phyloP scores from a whole-genome alignment of 2,329 filamentous ascomycete genomes.

The Claviceps arundinis region DNA sequence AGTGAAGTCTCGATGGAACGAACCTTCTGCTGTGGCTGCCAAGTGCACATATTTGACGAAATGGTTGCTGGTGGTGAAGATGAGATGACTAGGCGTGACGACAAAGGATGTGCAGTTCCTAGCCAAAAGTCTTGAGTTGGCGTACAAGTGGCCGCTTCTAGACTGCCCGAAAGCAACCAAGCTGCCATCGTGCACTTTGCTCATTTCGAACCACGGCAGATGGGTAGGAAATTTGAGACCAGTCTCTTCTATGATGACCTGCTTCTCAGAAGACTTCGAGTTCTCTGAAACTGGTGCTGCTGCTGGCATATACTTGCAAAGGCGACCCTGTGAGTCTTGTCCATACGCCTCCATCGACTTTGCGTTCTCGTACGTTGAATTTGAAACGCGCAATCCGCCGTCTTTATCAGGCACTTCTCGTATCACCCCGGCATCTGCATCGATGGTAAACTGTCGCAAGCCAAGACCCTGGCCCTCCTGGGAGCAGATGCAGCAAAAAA shows the following conservation, averaged over 20 bases:
- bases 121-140: slow-evolving; percentile 57
- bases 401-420: slow-evolving; percentile 8
- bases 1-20: slow-evolving; percentile 7
- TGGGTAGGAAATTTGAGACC: slow-evolving; percentile 28
- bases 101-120: slow-evolving; percentile 90
- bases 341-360: slow-evolving; percentile 22
- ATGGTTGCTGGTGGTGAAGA: slow-evolving; percentile 87
- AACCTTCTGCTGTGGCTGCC: slow-evolving; percentile 46
- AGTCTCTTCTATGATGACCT: slow-evolving; percentile 16
- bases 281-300: slow-evolving; percentile 10
- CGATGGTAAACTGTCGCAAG: slow-evolving; percentile 12
- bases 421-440: slow-evolving; percentile 7
- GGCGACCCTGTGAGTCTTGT: slow-evolving; percentile 32
- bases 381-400: slow-evolving; percentile 13
- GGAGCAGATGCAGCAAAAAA: slow-evolving; percentile 20
- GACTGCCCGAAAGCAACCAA: slow-evolving; percentile 51
- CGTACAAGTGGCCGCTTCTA: slow-evolving; percentile 64
- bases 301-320: slow-evolving; percentile 25
- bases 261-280: background rate
- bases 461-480: slow-evolving; percentile 12
- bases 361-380: slow-evolving; percentile 19
- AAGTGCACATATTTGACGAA: slow-evolving; percentile 90
- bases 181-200: slow-evolving; percentile 25
- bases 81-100: slow-evolving; percentile 66
- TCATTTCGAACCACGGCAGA: slow-evolving; percentile 40